Percentiles rank a stretch among this genome's conserved stretches.
phyloP scores from a whole-genome alignment of 2,329 filamentous ascomycete genomes.

The Mollisiaceae sp. region DNA sequence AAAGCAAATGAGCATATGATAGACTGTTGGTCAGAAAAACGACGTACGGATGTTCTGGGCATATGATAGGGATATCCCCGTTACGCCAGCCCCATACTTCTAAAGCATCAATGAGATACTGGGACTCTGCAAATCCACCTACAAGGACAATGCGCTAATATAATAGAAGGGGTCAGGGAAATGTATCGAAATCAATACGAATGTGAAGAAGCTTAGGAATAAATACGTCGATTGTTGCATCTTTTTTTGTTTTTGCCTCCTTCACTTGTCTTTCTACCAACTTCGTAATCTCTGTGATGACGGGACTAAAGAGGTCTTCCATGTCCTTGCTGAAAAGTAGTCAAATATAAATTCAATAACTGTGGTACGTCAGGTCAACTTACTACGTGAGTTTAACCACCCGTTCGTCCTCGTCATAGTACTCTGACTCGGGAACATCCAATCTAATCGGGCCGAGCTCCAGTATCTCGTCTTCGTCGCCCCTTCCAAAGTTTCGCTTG shows the following conservation, averaged over 20 bases:
- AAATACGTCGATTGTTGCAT: no score
- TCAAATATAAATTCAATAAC: no score
- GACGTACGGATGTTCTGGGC: conserved; percentile 15
- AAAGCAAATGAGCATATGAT: background rate
- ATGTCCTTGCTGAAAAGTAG: no score
- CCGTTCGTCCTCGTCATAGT: conserved; percentile 30
- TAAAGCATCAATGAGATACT: conserved; percentile 29
- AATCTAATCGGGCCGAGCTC: conserved; percentile 26
- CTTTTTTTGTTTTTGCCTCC: no score
- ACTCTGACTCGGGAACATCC: conserved; percentile 22
- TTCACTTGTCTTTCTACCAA: no score
- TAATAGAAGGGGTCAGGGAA: background rate
- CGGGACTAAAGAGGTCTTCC: no score
- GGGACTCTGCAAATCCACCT: conserved; percentile 14
- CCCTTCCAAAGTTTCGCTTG: conserved; percentile 30
- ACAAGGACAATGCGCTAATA: conserved; percentile 30
- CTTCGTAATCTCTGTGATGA: no score
- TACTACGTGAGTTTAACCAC: no score
- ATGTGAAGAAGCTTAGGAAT: conserved; percentile 29
- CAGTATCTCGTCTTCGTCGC: conserved; percentile 13
- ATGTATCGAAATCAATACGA: background rate
- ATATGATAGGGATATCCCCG: conserved; percentile 31
- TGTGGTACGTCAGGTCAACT: no score
- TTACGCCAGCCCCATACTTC: conserved; percentile 28
- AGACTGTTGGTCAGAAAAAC: background rate